Percentiles rank a stretch among this genome's conserved stretches.
phyloP scores from a whole-genome alignment of 306 rosid species.

The Trichosanthes cucumerina region DNA sequence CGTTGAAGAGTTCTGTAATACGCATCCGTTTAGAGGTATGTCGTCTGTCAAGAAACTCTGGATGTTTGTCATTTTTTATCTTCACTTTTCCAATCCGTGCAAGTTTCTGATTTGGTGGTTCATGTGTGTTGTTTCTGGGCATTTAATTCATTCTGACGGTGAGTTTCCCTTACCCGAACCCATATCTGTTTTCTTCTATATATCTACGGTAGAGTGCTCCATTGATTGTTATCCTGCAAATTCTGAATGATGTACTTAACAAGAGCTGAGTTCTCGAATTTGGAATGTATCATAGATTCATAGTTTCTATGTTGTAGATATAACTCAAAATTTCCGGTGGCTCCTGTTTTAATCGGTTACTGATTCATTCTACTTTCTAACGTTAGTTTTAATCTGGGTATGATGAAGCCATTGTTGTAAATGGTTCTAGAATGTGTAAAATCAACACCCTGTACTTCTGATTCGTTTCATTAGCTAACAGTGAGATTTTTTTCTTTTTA shows the following conservation, averaged over 20 bases:
- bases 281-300: not conserved
- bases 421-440: not conserved
- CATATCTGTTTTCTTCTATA: not conserved
- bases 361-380: not conserved
- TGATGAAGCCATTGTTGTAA: not conserved
- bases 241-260: not conserved
- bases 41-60: not conserved
- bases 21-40: not conserved
- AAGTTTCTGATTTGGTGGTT: not conserved
- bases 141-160: not conserved
- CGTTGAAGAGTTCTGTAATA: not conserved
- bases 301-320: not conserved
- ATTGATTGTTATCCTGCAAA: not conserved
- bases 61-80: not conserved
- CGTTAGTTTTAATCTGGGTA: not conserved
- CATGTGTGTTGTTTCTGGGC: not conserved
- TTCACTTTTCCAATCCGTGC: not conserved
- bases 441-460: not conserved
- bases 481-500: not conserved
- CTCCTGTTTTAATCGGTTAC: not conserved
- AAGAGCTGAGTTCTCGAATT: not conserved
- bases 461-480: not conserved
- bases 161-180: not conserved
- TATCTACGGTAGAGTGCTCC: not conserved
- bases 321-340: not conserved